Conservation (phyloP, 2,329 filamentous ascomycete genomes). For the Phyllosticta citrichinensis region DNA sequence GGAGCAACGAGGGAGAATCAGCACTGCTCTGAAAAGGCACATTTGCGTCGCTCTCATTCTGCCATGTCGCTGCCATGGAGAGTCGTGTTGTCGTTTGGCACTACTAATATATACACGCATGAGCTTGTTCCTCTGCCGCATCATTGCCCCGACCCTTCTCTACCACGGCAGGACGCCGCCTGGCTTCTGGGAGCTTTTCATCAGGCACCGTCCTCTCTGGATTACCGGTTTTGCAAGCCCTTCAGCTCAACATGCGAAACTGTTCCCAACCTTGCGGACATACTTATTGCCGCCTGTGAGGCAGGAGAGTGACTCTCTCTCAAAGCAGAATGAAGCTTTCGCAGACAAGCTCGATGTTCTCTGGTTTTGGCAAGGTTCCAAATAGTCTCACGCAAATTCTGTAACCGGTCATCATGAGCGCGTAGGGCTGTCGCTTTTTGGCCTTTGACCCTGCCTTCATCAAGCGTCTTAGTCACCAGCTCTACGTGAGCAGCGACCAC, state of each 20-base stretch:
- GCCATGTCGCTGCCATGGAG: too few relatives aligned
- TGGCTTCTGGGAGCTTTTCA: not conserved
- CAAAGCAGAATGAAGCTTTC: not conserved
- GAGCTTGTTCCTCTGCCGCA: not conserved
- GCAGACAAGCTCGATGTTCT: not conserved
- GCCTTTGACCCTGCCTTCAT: not conserved
- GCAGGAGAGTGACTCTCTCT: not conserved
- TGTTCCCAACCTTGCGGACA: not conserved
- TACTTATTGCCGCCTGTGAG: not conserved
- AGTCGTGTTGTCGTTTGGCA: not conserved
- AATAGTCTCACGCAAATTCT: not conserved
- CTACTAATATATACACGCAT: not conserved
- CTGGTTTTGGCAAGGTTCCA: not conserved
- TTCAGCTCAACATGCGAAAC: not conserved
- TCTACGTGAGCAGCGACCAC: not conserved
- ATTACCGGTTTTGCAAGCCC: not conserved
- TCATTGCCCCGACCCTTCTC: not conserved
- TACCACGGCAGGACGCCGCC: not conserved
- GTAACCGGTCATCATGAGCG: not conserved
- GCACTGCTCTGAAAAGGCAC: not conserved
- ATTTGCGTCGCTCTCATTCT: too few relatives aligned
- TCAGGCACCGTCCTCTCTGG: not conserved
- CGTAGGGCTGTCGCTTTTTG: not conserved
- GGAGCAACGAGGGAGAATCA: not conserved
- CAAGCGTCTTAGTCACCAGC: not conserved